These are phyloP conservation scores for Fusarium siculi DNA, from an alignment of 2,329 filamentous ascomycete species.

Conservation along the genomic window DNA sequence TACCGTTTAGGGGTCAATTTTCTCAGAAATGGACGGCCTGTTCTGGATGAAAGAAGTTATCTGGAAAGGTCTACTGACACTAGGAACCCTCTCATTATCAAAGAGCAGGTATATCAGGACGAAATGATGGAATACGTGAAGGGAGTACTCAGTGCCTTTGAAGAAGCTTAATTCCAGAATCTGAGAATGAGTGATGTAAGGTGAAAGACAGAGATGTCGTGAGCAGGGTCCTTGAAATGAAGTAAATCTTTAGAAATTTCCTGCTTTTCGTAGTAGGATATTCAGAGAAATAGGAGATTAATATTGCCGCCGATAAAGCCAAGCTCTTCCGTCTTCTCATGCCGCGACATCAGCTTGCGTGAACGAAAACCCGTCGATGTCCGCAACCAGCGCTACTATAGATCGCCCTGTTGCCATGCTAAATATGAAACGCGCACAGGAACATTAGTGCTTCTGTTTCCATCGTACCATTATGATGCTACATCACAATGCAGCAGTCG, in stretches of 20 bases:
- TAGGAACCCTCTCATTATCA: neutral
- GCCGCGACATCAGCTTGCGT: too few relatives aligned
- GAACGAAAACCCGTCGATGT: too few relatives aligned
- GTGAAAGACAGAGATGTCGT: too few relatives aligned
- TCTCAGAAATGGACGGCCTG: neutral
- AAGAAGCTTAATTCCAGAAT: too few relatives aligned
- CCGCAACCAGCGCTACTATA: too few relatives aligned
- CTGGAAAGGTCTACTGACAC: neutral
- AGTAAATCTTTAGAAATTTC: too few relatives aligned
- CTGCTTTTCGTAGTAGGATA: too few relatives aligned
- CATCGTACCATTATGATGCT: neutral
- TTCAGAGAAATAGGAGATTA: too few relatives aligned
- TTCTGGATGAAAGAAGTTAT: neutral
- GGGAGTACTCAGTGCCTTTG: neutral
- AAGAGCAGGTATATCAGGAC: neutral
- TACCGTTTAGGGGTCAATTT: neutral
- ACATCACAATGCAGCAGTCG: neutral
- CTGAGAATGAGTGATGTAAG: too few relatives aligned
- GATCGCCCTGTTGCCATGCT: neutral
- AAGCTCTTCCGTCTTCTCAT: too few relatives aligned
- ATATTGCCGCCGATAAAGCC: too few relatives aligned
- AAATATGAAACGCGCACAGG: neutral
- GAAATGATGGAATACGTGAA: neutral
- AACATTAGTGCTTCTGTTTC: neutral
- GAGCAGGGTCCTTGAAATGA: too few relatives aligned